These are phyloP conservation scores for Sporobolus alterniflorus DNA, from an alignment of 202 grass and related monocot genomes.

Conservation along the genomic window DNA sequence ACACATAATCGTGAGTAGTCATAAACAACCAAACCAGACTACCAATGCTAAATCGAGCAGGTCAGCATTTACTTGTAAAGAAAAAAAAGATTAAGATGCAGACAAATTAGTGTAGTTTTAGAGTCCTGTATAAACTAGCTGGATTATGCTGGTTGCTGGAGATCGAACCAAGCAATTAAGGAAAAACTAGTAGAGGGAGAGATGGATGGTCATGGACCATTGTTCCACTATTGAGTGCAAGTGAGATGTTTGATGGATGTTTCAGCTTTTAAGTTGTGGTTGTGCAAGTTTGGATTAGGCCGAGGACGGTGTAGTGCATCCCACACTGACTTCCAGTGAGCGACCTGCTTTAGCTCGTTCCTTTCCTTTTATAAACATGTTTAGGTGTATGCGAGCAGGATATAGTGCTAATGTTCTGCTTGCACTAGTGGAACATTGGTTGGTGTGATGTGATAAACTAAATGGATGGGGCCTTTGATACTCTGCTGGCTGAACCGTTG, in stretches of 20 bases:
- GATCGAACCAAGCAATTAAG: conserved; percentile 19
- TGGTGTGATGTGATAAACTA: conserved; percentile 27
- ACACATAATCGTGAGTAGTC: conserved; percentile 6
- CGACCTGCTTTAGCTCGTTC: conserved; percentile 22
- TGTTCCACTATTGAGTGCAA: conserved; percentile 47
- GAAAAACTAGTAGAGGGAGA: conserved; percentile 21
- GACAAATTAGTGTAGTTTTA: conserved; percentile 44
- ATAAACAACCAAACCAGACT: conserved; percentile 3
- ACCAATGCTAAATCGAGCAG: conserved; percentile 26
- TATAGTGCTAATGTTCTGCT: conserved; percentile 46
- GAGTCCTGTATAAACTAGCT: conserved; percentile 28
- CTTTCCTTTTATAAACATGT: conserved; percentile 16
- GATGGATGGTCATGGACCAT: conserved; percentile 37
- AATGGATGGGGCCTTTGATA: conserved; percentile 3
- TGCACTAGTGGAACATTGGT: conserved; percentile 27
- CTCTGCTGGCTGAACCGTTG: neutral
- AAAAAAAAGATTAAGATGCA: conserved; percentile 24
- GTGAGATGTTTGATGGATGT: conserved; percentile 30
- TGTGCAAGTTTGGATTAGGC: conserved; percentile 45
- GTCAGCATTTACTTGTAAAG: conserved; percentile 26
- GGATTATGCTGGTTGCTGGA: conserved; percentile 33
- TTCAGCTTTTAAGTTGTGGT: conserved; percentile 40
- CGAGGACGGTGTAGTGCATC: conserved; percentile 45
- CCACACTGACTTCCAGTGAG: conserved; percentile 39
- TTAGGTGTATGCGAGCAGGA: neutral